A percentile compares a stretch with the other conserved stretches of the same genome.
These are phyloP conservation scores for Colletotrichum sansevieriae DNA, from an alignment of 2,329 filamentous ascomycete species.

Conservation along the genomic window DNA sequence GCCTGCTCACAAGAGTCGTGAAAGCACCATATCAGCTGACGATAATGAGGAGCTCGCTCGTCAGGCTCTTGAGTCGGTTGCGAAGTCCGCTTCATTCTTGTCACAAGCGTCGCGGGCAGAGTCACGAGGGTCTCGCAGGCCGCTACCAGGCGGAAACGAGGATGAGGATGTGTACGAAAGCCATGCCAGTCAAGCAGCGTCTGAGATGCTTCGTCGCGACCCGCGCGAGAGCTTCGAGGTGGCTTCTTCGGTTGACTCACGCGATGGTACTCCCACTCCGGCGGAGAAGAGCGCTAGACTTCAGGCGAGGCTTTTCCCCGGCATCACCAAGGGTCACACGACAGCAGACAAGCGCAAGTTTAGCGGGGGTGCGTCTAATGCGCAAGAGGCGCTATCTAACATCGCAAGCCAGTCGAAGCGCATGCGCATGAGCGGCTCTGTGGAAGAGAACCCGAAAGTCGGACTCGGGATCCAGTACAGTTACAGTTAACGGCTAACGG, in stretches of 20 bases:
- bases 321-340: conserved; percentile 56
- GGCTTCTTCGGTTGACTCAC: conserved; percentile 57
- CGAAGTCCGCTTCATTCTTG: conserved; percentile 56
- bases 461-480: conserved; percentile 68
- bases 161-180: conserved; percentile 78
- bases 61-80: conserved; percentile 66
- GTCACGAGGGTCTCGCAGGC: conserved; percentile 36
- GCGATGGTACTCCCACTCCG: conserved; percentile 59
- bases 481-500: conserved; percentile 33
- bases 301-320: conserved; percentile 65
- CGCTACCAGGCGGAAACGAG: conserved; percentile 46
- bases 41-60: conserved; percentile 70
- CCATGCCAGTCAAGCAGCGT: conserved; percentile 82
- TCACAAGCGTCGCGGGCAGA: conserved; percentile 48
- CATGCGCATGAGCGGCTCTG: conserved; percentile 57
- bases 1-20: conserved; percentile 76
- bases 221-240: conserved; percentile 66
- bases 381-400: conserved; percentile 50
- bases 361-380: conserved; percentile 48
- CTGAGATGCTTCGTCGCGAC: conserved; percentile 77
- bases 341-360: conserved; percentile 66
- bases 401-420: conserved; percentile 66
- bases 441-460: conserved; percentile 55
- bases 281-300: conserved; percentile 61
- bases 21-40: conserved; percentile 85